Evolutionary conservation across 331 rosid genomes (phyloP), one percentile per base, ranked within the genome.

Genomic region (Dryas integrifolia): DNA sequence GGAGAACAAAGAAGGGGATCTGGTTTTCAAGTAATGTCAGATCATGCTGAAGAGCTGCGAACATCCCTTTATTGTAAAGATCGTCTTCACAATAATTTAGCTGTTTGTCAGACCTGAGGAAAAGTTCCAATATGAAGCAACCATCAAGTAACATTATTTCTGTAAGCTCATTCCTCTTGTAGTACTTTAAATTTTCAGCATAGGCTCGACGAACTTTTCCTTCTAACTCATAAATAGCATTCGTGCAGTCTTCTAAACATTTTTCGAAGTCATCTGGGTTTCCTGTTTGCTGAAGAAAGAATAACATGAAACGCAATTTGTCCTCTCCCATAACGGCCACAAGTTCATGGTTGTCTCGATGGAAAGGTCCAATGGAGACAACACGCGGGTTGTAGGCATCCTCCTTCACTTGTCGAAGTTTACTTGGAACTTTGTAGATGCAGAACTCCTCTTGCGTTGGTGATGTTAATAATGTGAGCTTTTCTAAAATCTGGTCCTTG

Each of bases 1-100:
- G 69, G 30, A 84, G 77, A 35, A 84, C 66, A 0, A 81, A 13
- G 6, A 80, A 74, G 0, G 87, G 85, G 49, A 80, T 44, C 40
- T 84, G 85, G 26, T 81, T 84, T 53, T 81, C 85, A 45, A 84
- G 81, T 72, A 80, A 61, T 1, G 80, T 52, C 26, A 84, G n/a
- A 49, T 84, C 85, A 0, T 72, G 79, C 5, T 67, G 13, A 59
- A 72, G 72, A 12, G 69, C 53, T 1, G 59, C 16, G 0, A 67
- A 7, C 11, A 48, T 76, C 21, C 21, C 21, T 18, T 18, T 18
- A 18, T 18, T 18, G 21, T 18, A 18, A 18, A 18, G 21, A 18
- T 18, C 21, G 21, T 18, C 63, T 26, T 26, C 2, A 18, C 21
- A 18, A 26, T 26, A 26, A 26, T 18, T 63, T 58, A 3, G 40